Base-by-base conservation (phyloP, 768 basidiomycete species). In the Imleria badia region DNA sequence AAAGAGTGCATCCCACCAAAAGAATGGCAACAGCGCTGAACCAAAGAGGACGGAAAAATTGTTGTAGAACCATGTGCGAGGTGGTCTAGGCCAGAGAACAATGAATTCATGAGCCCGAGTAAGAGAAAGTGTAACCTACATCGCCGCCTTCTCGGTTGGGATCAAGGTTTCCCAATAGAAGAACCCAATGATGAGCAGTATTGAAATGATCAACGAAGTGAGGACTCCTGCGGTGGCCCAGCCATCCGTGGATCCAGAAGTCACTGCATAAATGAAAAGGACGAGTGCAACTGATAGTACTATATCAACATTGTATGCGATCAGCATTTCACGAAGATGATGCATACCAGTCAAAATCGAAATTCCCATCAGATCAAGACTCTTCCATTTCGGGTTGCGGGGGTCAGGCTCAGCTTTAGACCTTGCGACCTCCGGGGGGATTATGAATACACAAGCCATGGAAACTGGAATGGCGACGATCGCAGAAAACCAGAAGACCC, bases 401-500 rank as follows among this genome's bases (percentile, higher is more conserved):
- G 3, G 29, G 31, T 61, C 35, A 11, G 49, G 23, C 15, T 39
- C 43, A 23, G 51, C 30, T 33, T 39, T 31, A 40, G 58, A 10
- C 29, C 53, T 47, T 17, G 40, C 31, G 3, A 57, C 19, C 22
- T 64, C 63, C 22, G 60, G 34, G 0, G 78, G 78, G 7, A 78
- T 69, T 46, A 76, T 51, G 33, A 76, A 58, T 17, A 71, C n/a
- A 44, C 71, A 65, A 3, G 61, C 48, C 17, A 72, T 15, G 34
- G 73, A 66, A 13, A 77, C 66, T 15, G 69, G 60, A 7, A 72
- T 48, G 36, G 72, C 62, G 34, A 81, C 51, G 35, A 80, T 72
- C 3, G 77, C 73, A 33, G 73, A 66, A 54, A 78, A 73, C 63
- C 76, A 81, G 62, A 84, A 82, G 19, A 81, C 72, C 81, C 81